Conservation (phyloP, 1,284 basidiomycete species). For the Coniferiporia weirii region DNA sequence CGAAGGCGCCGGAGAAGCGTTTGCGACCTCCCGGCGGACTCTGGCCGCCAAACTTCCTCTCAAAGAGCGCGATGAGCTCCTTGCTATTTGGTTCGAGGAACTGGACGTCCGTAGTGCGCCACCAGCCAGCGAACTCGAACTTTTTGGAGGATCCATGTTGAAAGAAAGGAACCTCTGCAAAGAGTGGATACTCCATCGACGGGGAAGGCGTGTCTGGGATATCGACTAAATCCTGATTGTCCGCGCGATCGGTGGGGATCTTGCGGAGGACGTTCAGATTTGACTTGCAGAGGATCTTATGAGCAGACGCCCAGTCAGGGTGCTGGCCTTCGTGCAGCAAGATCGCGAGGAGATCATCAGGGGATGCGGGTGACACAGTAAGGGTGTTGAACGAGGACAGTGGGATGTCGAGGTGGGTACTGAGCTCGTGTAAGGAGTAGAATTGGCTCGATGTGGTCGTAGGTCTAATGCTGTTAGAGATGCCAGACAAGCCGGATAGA, state of each 20-base stretch:
- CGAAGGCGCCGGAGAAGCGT: background rate
- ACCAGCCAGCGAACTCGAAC: constrained; percentile 15
- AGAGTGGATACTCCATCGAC: constrained; percentile 6
- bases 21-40: background rate
- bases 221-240: background rate
- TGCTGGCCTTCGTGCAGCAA: constrained; percentile 10
- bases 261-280: constrained; percentile 10
- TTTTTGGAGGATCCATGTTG: background rate
- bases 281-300: constrained; percentile 14
- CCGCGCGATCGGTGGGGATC: background rate
- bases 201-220: background rate
- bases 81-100: constrained; percentile 7
- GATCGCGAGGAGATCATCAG: constrained; percentile 1
- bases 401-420: background rate
- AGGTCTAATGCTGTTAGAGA: background rate
- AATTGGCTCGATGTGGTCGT: background rate
- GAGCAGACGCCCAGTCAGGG: constrained; percentile 8
- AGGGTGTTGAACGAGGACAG: background rate
- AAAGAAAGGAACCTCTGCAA: constrained; percentile 7
- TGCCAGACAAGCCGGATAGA: background rate
- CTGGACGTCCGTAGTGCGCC: background rate
- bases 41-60: constrained; percentile 8
- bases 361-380: background rate
- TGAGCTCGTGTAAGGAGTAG: background rate
- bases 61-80: constrained; percentile 5